Evolutionary conservation across 305 asterid species (phyloP).

Genomic region (Fraxinus angustifolia): DNA sequence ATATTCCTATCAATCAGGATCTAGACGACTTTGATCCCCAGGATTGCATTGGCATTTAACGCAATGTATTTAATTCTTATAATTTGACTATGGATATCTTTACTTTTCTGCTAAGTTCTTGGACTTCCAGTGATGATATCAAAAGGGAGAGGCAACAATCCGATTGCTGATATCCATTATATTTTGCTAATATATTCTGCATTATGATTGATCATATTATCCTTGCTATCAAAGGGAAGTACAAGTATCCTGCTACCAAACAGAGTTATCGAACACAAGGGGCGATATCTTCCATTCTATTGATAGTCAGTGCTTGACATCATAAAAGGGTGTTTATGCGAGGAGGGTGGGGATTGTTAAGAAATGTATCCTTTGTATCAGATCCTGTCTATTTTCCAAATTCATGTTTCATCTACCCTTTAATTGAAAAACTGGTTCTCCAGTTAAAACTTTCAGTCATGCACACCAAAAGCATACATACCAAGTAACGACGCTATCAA

Average conservation of each 20-base stretch:
- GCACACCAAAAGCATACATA: background rate
- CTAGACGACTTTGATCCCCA: background rate
- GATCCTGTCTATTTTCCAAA: background rate
- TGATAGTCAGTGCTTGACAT: background rate
- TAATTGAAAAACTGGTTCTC: background rate
- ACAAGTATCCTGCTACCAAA: background rate
- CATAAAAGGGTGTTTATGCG: background rate
- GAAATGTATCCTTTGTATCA: background rate
- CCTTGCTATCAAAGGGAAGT: background rate
- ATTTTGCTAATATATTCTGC: background rate
- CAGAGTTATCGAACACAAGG: background rate
- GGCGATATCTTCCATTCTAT: background rate
- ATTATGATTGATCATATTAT: background rate
- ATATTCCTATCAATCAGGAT: background rate
- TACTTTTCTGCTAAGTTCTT: background rate
- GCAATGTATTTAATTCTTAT: background rate
- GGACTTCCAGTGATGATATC: background rate
- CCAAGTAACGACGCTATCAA: background rate
- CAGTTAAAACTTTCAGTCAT: background rate
- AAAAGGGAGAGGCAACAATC: background rate
- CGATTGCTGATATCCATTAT: background rate
- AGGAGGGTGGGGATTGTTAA: background rate
- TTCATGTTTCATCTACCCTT: background rate
- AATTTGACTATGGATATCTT: background rate
- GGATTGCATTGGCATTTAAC: background rate